Conservation (phyloP, 2,329 filamentous ascomycete species). For the Monilinia polystroma region DNA sequence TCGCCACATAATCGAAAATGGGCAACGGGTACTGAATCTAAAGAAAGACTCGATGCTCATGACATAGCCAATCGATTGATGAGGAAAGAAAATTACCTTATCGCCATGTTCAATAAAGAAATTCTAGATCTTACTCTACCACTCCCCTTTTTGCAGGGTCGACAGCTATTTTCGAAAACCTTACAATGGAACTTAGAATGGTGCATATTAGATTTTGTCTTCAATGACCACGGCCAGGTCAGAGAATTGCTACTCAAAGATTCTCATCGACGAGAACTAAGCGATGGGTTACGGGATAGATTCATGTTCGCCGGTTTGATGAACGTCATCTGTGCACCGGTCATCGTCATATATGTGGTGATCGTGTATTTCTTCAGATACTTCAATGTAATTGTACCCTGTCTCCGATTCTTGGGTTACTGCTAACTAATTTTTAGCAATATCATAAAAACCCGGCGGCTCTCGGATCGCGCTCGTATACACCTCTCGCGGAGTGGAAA, state of each 20-base stretch:
- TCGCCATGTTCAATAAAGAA: constrained; percentile 97
- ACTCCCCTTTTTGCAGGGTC: constrained; percentile 75
- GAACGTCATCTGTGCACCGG: constrained; percentile 82
- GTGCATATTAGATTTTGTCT: constrained; percentile 89
- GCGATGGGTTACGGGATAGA: constrained; percentile 71
- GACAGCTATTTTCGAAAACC: constrained; percentile 83
- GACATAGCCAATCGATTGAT: constrained; percentile 97
- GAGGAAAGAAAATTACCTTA: constrained; percentile 95
- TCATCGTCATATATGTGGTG: constrained; percentile 81
- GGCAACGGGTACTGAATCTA: constrained; percentile 71
- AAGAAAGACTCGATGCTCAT: constrained; percentile 91
- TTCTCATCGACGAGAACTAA: constrained; percentile 74
- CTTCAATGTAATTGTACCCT: constrained; percentile 65
- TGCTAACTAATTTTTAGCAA: constrained; percentile 56
- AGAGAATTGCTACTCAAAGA: constrained; percentile 82
- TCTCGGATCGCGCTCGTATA: constrained; percentile 86
- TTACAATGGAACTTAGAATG: constrained; percentile 91
- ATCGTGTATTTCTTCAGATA: constrained; percentile 93
- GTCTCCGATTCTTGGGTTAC: neutral
- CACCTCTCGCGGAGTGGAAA: constrained; percentile 93
- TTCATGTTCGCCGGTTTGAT: constrained; percentile 82
- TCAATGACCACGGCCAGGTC: constrained; percentile 85
- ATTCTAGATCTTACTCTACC: constrained; percentile 83
- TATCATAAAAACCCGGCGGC: constrained; percentile 91
- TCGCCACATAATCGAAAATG: constrained; percentile 59